A percentile compares a stretch with the other conserved stretches of the same genome.
Evolutionary conservation across 2,329 filamentous ascomycete species (phyloP).

Genomic region (Rasamsonia emersonii): DNA sequence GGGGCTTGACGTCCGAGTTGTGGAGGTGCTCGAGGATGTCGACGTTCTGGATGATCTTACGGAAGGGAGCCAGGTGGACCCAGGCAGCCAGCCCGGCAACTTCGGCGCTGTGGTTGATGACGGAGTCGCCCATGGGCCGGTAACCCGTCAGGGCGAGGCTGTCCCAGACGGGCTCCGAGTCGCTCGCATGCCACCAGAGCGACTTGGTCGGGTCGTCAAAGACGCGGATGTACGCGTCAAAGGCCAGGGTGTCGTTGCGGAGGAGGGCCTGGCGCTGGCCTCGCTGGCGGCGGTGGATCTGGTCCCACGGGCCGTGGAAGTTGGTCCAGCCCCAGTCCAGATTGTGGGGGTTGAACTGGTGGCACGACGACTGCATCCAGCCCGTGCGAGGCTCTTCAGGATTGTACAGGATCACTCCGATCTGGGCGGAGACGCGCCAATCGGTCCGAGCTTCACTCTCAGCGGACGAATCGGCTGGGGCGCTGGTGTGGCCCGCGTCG

Average conservation of each 20-base stretch:
- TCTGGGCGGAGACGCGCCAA: slow-evolving; percentile 49
- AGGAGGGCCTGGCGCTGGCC: slow-evolving; percentile 51
- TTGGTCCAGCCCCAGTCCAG: slow-evolving; percentile 58
- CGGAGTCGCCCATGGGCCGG: slow-evolving; percentile 41
- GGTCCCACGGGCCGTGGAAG: slow-evolving; percentile 51
- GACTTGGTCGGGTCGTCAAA: slow-evolving; percentile 53
- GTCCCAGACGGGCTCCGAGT: slow-evolving; percentile 47
- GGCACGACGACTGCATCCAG: slow-evolving; percentile 47
- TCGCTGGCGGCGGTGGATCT: slow-evolving; percentile 49
- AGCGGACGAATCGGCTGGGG: slow-evolving; percentile 3
- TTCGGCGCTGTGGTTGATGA: slow-evolving; percentile 37
- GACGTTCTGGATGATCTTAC: slow-evolving; percentile 45
- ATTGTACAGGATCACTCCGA: slow-evolving; percentile 56
- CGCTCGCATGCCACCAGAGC: slow-evolving; percentile 51
- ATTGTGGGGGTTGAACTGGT: slow-evolving; percentile 51
- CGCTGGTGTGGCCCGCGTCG: slow-evolving; percentile 9
- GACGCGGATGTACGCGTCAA: slow-evolving; percentile 54
- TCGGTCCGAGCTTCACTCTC: slow-evolving; percentile 11
- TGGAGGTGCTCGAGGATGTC: slow-evolving; percentile 39
- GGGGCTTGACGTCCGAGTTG: slow-evolving; percentile 40
- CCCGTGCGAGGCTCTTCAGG: slow-evolving; percentile 53
- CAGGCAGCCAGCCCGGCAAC: slow-evolving; percentile 51
- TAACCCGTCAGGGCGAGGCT: slow-evolving; percentile 50
- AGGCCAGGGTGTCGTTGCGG: slow-evolving; percentile 52
- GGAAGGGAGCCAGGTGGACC: slow-evolving; percentile 52